Evolutionary conservation across 1,284 basidiomycete genomes (phyloP), one percentile per base, ranked within the genome.

Genomic region (Ustilago lituana): DNA sequence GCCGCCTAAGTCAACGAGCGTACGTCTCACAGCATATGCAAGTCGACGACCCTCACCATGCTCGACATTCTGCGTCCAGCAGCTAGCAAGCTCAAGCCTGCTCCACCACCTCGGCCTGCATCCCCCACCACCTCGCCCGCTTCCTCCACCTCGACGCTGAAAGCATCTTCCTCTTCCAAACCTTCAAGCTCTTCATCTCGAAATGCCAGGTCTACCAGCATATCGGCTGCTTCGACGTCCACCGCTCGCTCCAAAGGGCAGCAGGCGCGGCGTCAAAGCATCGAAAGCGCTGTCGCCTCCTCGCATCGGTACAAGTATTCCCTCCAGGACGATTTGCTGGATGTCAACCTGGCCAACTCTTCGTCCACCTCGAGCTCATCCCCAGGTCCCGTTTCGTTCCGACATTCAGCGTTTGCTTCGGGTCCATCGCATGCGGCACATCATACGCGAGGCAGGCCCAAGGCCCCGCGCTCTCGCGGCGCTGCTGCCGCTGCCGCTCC

Each of bases 141-240:
- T 12, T 71, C 68, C 6, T 71, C 68, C 22, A 71, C 62, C 22
- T 71, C 68, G 8, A 71, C 62, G 6, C 47, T 71, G 22, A 65
- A 56, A 17, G 66, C 66, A 4, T 59, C 65, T 2, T 61, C 51
- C 24, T 49, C 50, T 14, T 48, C 50, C 17, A 38, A 38, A 19
- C 36, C 10, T 1, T 5, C 24, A 3, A 19, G 46, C n/a, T 26
- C 49, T 11, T 22, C 31, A 29, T 29, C 61, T 3, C 29, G 41
- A 12, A 50, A 41, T 26, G 24, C 32, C 40, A 39, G 24, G 9
- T 33, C 57, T 1, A 27, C n/a, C 26, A 44, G 39, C 45, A 58
- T 40, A 43, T 44, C 57, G 10, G 45, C 33, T 12, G 20, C 46
- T 19, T 22, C 39, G 19, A 40, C 61, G n/a, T n/a, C n/a, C n/a